Percentiles rank a stretch among this genome's conserved stretches.
phyloP scores from a whole-genome alignment of 108 stramenopile genomes.

The Skeletonema potamos region DNA sequence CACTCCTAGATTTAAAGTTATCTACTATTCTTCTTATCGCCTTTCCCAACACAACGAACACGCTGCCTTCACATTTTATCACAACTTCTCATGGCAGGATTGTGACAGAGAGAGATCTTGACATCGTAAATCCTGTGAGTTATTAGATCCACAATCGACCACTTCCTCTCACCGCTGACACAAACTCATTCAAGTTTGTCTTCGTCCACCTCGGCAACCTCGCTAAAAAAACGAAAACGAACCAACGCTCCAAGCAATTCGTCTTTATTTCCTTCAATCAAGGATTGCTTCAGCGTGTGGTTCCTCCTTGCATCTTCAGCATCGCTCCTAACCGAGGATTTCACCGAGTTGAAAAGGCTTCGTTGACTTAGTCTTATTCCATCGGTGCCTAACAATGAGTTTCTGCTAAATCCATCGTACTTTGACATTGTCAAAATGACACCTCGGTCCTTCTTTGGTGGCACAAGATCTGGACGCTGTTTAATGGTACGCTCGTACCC shows the following conservation, averaged over 20 bases:
- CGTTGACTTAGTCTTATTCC: constrained; percentile 3
- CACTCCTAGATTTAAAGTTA: too few relatives aligned
- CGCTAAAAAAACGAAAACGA: neutral
- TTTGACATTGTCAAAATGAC: neutral
- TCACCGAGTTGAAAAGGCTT: constrained; percentile 2
- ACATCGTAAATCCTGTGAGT: too few relatives aligned
- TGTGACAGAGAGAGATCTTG: too few relatives aligned
- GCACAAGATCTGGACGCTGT: constrained; percentile 47
- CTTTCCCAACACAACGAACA: too few relatives aligned
- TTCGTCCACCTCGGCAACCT: neutral
- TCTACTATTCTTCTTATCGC: too few relatives aligned
- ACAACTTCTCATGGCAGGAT: too few relatives aligned
- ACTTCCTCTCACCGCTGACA: too few relatives aligned
- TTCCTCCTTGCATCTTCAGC: neutral
- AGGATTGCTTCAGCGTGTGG: neutral
- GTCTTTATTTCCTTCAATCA: neutral
- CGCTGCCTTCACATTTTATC: too few relatives aligned
- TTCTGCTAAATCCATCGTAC: constrained; percentile 11
- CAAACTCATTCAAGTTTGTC: neutral
- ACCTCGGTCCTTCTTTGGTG: constrained; percentile 21
- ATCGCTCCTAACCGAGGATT: neutral
- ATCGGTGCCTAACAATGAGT: constrained; percentile 1
- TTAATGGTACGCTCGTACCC: constrained; percentile 40
- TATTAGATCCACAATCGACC: too few relatives aligned
- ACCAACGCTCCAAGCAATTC: neutral